Evolutionary conservation across 495 filamentous ascomycete species (phyloP).

Genomic region (Aspergillus cavernicola): DNA sequence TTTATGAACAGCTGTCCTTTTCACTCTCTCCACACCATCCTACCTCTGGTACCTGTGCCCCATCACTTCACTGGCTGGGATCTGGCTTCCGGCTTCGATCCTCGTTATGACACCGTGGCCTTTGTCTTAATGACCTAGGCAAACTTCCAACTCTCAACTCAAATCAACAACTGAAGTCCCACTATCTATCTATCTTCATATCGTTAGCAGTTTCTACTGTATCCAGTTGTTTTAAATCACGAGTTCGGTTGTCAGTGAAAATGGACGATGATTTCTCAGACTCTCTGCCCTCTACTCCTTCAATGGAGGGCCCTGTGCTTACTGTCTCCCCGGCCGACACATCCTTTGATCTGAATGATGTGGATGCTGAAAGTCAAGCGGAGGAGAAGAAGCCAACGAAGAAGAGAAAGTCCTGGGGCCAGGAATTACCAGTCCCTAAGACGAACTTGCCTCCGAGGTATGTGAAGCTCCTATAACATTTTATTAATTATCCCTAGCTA

Average conservation of each 20-base stretch:
- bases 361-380: slow-evolving; percentile 24
- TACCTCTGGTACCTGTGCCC: slow-evolving; percentile 10
- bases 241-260: slow-evolving; percentile 13
- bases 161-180: not conserved
- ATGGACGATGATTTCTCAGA: slow-evolving; percentile 41
- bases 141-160: not conserved
- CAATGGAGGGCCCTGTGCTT: slow-evolving; percentile 35
- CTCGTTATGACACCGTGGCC: slow-evolving; percentile 41
- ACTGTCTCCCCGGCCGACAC: slow-evolving; percentile 52
- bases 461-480: slow-evolving; percentile 18
- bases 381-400: slow-evolving; percentile 78
- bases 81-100: slow-evolving; percentile 24
- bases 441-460: slow-evolving; percentile 95
- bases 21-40: slow-evolving; percentile 1
- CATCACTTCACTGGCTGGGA: slow-evolving; percentile 15
- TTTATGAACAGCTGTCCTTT: slow-evolving; percentile 38
- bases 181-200: not conserved
- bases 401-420: slow-evolving; percentile 99
- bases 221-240: slow-evolving; percentile 3
- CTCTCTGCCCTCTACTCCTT: slow-evolving; percentile 30
- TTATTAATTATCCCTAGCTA: not conserved
- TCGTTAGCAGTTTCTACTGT: slow-evolving; percentile 1
- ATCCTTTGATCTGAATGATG: slow-evolving; percentile 25
- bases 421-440: slow-evolving; percentile 93
- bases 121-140: slow-evolving; percentile 17